A percentile compares a stretch with the other conserved stretches of the same genome.
phyloP scores from a whole-genome alignment of 2,329 filamentous ascomycete species.

The Penicillium expansum region DNA sequence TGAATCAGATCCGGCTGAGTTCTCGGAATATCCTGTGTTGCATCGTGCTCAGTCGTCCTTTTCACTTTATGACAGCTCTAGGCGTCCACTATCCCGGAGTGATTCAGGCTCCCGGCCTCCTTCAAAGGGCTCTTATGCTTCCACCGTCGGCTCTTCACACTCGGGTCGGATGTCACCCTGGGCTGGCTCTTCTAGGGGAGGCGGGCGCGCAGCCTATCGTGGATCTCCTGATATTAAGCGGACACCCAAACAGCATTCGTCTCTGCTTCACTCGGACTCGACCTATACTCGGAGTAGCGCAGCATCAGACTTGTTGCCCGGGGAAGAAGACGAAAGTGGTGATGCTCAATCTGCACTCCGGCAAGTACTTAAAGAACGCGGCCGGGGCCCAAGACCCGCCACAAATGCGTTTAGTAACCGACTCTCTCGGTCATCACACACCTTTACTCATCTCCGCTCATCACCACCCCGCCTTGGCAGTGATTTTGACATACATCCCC shows the following conservation, averaged over 20 bases:
- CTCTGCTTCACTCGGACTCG: slow-evolving; percentile 32
- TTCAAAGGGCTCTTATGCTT: slow-evolving; percentile 46
- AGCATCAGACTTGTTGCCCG: slow-evolving; percentile 26
- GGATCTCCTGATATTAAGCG: slow-evolving; percentile 32
- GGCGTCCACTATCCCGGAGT: slow-evolving; percentile 31
- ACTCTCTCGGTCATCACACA: slow-evolving; percentile 31
- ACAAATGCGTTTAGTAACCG: slow-evolving; percentile 31
- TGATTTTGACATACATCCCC: slow-evolving; percentile 38
- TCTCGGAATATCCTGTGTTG: slow-evolving; percentile 38
- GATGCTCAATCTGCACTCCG: slow-evolving; percentile 49
- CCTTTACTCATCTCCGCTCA: slow-evolving; percentile 40
- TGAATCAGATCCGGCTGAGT: slow-evolving; percentile 43
- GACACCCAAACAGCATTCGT: slow-evolving; percentile 36
- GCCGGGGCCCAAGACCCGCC: slow-evolving; percentile 27
- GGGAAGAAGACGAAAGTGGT: slow-evolving; percentile 34
- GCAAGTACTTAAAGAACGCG: slow-evolving; percentile 42
- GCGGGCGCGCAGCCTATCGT: slow-evolving; percentile 24
- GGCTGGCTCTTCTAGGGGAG: slow-evolving; percentile 35
- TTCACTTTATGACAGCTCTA: slow-evolving; percentile 35
- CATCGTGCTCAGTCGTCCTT: slow-evolving; percentile 42
- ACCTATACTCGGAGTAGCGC: slow-evolving; percentile 32
- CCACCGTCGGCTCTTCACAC: slow-evolving; percentile 40
- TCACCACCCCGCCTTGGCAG: slow-evolving; percentile 43
- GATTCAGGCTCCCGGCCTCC: slow-evolving; percentile 40
- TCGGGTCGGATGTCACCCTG: slow-evolving; percentile 45